Conservation (phyloP, 148 eudicot species). For the Euryodendron excelsum region DNA sequence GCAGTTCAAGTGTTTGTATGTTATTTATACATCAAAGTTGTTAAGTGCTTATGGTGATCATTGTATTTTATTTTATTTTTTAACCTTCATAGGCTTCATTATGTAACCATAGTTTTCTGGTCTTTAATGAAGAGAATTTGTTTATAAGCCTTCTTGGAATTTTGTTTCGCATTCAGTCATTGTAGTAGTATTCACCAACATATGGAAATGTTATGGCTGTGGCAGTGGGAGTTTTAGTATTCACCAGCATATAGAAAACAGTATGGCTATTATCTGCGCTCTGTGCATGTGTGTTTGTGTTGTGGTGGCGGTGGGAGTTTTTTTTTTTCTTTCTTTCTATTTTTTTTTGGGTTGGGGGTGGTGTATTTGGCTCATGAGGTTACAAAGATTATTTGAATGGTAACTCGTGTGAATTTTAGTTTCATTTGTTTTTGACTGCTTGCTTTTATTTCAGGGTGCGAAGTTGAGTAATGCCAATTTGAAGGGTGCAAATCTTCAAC, state of each 20-base stretch:
- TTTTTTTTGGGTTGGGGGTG: too few species aligned
- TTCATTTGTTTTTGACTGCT: not conserved
- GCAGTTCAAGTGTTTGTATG: not conserved
- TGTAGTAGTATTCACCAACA: not conserved
- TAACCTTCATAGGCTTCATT: too few species aligned
- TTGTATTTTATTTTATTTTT: too few species aligned
- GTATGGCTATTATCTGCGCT: not conserved
- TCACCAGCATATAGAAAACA: not conserved
- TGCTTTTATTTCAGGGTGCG: slow-evolving; percentile 56
- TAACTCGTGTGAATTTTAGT: not conserved
- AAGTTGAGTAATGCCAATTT: slow-evolving; percentile 76
- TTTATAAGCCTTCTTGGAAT: not conserved
- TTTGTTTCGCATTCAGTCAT: not conserved
- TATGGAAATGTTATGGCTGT: not conserved
- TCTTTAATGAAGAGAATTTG: not conserved
- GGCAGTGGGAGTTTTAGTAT: not conserved
- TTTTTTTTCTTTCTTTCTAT: too few species aligned
- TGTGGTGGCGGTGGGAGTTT: too few species aligned
- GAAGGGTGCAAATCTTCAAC: slow-evolving; percentile 91
- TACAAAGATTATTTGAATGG: not conserved
- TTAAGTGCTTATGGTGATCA: not conserved
- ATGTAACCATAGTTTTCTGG: not conserved
- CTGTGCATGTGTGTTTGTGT: not conserved
- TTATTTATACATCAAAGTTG: not conserved
- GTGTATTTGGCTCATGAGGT: slow-evolving; percentile 8